phyloP scores from a whole-genome alignment of 1,139 yeast genomes.

The Pneumocystis wakefieldiae region DNA sequence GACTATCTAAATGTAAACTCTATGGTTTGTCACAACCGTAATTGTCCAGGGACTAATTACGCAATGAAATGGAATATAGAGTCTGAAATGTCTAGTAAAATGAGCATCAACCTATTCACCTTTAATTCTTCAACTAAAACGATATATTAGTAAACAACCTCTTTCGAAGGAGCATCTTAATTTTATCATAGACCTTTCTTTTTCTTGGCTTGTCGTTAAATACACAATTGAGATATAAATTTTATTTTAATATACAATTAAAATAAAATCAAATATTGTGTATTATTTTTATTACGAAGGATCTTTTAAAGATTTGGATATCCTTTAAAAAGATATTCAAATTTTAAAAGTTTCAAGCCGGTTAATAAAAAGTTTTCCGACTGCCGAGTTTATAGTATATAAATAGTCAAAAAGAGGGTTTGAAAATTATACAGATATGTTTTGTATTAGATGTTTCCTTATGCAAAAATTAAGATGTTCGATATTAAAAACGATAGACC shows the following conservation, averaged over 20 bases:
- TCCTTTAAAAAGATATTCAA: background rate
- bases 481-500: background rate
- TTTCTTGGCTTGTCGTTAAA: background rate
- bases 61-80: background rate
- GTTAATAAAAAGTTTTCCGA: background rate
- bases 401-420: background rate
- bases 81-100: background rate
- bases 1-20: background rate
- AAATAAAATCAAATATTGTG: background rate
- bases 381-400: background rate
- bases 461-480: background rate
- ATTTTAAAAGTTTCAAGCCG: background rate
- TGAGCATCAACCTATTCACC: background rate
- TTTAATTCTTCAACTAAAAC: background rate
- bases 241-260: background rate
- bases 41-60: background rate
- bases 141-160: background rate
- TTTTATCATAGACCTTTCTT: background rate
- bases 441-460: background rate
- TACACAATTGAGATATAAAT: background rate
- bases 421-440: background rate
- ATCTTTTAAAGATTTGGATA: background rate
- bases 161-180: background rate
- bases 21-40: background rate
- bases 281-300: background rate